Percentiles rank a stretch among this genome's conserved stretches.
phyloP scores from a whole-genome alignment of 176 grass and related monocot species.

The maize (Zea mays) region DNA sequence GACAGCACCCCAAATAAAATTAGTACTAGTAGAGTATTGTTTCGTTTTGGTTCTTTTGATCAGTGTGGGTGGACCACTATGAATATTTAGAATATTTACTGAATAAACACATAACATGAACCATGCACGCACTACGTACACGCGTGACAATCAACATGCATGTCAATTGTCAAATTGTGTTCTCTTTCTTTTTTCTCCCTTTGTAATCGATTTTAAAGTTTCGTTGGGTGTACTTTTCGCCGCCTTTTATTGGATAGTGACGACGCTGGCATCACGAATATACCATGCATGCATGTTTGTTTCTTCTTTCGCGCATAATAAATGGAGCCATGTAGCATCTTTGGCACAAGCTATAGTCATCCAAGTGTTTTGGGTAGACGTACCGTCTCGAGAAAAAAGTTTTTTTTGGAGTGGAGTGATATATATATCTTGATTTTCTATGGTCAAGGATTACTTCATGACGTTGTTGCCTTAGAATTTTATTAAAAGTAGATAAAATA shows the following conservation, averaged over 20 bases:
- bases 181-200: not conserved
- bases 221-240: slow-evolving; percentile 17
- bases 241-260: not conserved
- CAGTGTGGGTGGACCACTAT: not conserved
- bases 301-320: too few species aligned
- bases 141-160: not conserved
- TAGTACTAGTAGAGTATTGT: too few species aligned
- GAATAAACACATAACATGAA: not conserved
- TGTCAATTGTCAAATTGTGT: not conserved
- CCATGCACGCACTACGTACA: not conserved
- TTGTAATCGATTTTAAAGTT: not conserved
- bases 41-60: not conserved
- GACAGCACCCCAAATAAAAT: not conserved
- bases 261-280: not conserved
- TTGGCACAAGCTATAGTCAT: not conserved
- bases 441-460: too few species aligned
- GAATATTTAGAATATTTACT: too few species aligned
- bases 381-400: too few species aligned
- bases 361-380: slow-evolving; percentile 3
- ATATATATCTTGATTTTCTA: too few species aligned
- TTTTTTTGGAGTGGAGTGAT: too few species aligned
- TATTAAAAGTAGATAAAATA: too few species aligned
- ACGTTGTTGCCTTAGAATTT: too few species aligned
- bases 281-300: not conserved
- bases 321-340: not conserved